Evolutionary conservation across 2,329 filamentous ascomycete species (phyloP), one percentile per base, ranked within the genome.

Genomic region (Microdochium nivale): DNA sequence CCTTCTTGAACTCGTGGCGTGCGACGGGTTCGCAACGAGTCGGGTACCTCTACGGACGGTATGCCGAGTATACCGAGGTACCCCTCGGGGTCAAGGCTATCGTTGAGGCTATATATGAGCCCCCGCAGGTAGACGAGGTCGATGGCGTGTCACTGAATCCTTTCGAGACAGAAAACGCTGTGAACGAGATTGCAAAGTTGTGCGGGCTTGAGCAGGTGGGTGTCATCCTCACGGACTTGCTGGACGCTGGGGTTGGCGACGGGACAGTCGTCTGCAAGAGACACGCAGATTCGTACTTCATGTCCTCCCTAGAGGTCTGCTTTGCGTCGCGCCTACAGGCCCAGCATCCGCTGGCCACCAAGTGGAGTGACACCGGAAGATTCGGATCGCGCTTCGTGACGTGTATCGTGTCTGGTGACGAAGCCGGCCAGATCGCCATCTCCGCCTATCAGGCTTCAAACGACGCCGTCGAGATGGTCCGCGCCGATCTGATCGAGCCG

Each of bases 341-440:
- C 8, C 84, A 88, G 62, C 82, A 96, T 60, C 91, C 92, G 1
- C 92, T 95, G 61, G 77, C 90, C 19, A 94, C 89, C 9, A 97
- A 96, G 68, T 99, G 94, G 92, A 96, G 92, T 66, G 91, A 96
- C 62, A 95, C 88, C 2, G 94, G 92, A 47, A 81, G 81, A 51
- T 99, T 96, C 63, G 94, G 94, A 19, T 97, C 92, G 48, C 94
- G 95, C 65, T 97, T 97, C 66, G 91, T 99, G 48, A 97, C 94
- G 0, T 99, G 94, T 67, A 84, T 99, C 44, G 79, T 99, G 54
- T 92, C 89, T n/a, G 92, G 92, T 47, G 92, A 97, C 61, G 88
- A 94, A 56, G 77, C 88, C 48, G 90, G 91, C 51, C 84, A 90
- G 56, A 97, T 99, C 58, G 80, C 85, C 19, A 88, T 99, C 55